phyloP scores from a whole-genome alignment of 768 basidiomycete genomes.

The Xerocomellus amylosporus region DNA sequence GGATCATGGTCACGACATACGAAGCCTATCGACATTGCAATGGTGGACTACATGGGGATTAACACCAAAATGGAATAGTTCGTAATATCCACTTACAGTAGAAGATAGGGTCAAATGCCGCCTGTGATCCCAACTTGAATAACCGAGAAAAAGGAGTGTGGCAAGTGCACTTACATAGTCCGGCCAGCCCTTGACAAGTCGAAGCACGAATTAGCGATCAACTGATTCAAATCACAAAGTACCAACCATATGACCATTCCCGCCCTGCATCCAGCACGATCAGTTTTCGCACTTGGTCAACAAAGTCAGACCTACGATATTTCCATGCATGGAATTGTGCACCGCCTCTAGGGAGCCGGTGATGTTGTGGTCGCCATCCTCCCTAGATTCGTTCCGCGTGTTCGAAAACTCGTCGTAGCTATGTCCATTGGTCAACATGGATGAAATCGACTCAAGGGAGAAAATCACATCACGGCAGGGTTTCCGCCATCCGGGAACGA shows the following conservation, averaged over 20 bases:
- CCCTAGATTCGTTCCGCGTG: constrained; percentile 18
- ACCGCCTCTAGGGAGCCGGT: constrained; percentile 22
- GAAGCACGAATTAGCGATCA: background rate
- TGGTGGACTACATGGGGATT: constrained; percentile 22
- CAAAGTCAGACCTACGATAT: constrained; percentile 12
- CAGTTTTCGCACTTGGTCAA: background rate
- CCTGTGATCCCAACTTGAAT: constrained; percentile 7
- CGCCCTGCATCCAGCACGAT: constrained; percentile 13
- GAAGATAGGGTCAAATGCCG: constrained; percentile 27
- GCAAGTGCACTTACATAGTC: constrained; percentile 21
- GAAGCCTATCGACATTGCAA: constrained; percentile 22
- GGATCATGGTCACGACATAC: constrained; percentile 7
- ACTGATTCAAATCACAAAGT: background rate
- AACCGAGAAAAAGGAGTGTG: background rate
- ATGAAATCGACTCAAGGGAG: background rate
- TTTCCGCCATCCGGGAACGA: constrained; percentile 14
- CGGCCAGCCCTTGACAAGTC: constrained; percentile 11
- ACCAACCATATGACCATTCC: constrained; percentile 30
- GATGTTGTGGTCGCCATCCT: constrained; percentile 7
- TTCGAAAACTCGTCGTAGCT: constrained; percentile 34
- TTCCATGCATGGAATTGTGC: constrained; percentile 20
- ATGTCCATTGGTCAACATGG: background rate
- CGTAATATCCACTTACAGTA: constrained; percentile 14
- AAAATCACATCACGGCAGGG: constrained; percentile 9
- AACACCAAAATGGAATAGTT: background rate